Evolutionary conservation across 139 green algal genomes (phyloP).

Genomic region (Pseudopediastrum boryanum): DNA sequence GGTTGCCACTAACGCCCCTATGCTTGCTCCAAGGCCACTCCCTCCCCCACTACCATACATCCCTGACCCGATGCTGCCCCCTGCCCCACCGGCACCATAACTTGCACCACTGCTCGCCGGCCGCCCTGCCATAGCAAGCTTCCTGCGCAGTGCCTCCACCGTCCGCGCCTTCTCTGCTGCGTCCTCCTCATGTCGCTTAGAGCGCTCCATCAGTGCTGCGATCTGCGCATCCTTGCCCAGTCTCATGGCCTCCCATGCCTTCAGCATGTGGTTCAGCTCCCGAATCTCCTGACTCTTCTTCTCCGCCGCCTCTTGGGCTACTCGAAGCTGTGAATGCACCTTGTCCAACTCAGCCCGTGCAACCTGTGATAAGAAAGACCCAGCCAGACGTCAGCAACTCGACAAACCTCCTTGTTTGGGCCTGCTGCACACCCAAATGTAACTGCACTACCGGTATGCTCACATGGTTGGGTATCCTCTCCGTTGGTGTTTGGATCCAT

Average conservation of each 20-base stretch:
- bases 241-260: slow-evolving; percentile 77
- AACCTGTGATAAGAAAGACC: slow-evolving; percentile 6
- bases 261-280: slow-evolving; percentile 74
- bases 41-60: too few species aligned
- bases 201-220: slow-evolving; percentile 63
- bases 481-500: too few species aligned
- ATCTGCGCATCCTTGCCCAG: slow-evolving; percentile 76
- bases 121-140: too few species aligned
- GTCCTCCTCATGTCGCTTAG: slow-evolving; percentile 71
- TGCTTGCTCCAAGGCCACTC: too few species aligned
- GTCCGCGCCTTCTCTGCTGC: slow-evolving; percentile 62
- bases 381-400: slow-evolving; percentile 5
- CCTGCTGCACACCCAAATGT: too few species aligned
- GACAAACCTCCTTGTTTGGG: not conserved
- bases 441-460: too few species aligned
- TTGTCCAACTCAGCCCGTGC: slow-evolving; percentile 24
- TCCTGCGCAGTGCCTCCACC: slow-evolving; percentile 59
- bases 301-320: slow-evolving; percentile 27
- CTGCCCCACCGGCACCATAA: too few species aligned
- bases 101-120: too few species aligned
- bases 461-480: too few species aligned
- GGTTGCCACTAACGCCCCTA: too few species aligned
- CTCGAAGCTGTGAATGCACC: slow-evolving; percentile 24
- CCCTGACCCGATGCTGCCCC: too few species aligned
- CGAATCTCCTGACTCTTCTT: slow-evolving; percentile 52